Percentiles rank a stretch among this genome's conserved stretches.
phyloP scores from a whole-genome alignment of 805 yeast species.

The Spathaspora boniae region DNA sequence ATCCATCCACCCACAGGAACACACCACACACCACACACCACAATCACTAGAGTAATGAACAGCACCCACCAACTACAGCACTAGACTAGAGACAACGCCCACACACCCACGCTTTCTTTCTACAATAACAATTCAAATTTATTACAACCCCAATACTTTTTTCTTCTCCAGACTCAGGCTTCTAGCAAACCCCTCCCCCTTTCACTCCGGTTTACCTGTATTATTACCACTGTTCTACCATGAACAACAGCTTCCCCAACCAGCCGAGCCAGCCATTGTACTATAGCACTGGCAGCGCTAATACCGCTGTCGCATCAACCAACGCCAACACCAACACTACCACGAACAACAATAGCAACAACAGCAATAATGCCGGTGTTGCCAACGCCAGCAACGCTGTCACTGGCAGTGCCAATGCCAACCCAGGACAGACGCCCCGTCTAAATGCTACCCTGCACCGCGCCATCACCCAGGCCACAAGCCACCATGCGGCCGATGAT shows the following conservation, averaged over 20 bases:
- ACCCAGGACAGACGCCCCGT: neutral
- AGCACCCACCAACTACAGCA: no score
- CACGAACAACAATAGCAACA: neutral
- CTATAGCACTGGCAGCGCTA: neutral
- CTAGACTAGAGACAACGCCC: no score
- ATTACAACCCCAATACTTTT: no score
- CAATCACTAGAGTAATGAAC: no score
- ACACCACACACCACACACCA: no score
- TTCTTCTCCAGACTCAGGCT: no score
- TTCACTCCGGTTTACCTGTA: no score
- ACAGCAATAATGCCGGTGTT: neutral
- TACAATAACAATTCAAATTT: no score
- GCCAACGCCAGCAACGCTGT: neutral
- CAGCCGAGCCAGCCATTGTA: slow-evolving; percentile 2
- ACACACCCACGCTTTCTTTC: no score
- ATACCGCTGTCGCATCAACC: neutral
- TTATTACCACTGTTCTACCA: slow-evolving; percentile 1
- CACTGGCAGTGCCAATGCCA: neutral
- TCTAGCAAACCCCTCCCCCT: no score
- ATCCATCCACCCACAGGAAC: no score
- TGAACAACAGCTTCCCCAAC: neutral
- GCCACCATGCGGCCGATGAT: slow-evolving; percentile 7
- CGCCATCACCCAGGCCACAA: no score
- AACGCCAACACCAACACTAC: slow-evolving; percentile 1
- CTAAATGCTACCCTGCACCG: neutral